Percentiles rank a stretch among this genome's conserved stretches.
These are phyloP conservation scores for Adenanthera pavonina DNA, from an alignment of 306 rosid genomes.

Conservation along the genomic window DNA sequence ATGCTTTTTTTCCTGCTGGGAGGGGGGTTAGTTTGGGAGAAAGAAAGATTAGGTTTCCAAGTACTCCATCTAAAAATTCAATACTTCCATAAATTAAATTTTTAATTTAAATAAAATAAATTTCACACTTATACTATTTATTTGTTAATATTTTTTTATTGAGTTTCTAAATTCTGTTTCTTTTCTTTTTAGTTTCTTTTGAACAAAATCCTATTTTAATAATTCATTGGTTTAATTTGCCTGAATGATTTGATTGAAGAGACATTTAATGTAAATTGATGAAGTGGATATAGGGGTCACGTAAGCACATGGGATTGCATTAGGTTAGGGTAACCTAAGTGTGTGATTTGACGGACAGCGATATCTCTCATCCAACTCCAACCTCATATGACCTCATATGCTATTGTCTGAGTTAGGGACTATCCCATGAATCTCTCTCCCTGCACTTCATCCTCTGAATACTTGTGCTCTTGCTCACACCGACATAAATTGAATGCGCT, in stretches of 20 bases:
- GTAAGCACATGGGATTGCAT: not conserved
- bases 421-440: not conserved
- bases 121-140: too few species aligned
- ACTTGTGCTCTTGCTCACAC: not conserved
- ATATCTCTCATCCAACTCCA: not conserved
- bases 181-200: too few species aligned
- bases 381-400: not conserved
- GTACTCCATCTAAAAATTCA: too few species aligned
- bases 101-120: too few species aligned
- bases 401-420: not conserved
- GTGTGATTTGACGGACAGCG: not conserved
- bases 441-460: not conserved
- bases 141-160: too few species aligned
- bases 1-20: too few species aligned
- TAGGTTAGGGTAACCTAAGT: not conserved
- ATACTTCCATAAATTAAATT: too few species aligned
- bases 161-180: too few species aligned
- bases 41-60: too few species aligned
- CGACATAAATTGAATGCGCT: not conserved
- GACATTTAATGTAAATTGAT: not conserved
- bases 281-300: not conserved
- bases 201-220: too few species aligned
- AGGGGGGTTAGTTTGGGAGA: too few species aligned
- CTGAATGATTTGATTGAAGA: not conserved
- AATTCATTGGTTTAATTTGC: too few species aligned